Conservation (phyloP, 1,284 basidiomycete genomes). For the Schizopora paradoxa region DNA sequence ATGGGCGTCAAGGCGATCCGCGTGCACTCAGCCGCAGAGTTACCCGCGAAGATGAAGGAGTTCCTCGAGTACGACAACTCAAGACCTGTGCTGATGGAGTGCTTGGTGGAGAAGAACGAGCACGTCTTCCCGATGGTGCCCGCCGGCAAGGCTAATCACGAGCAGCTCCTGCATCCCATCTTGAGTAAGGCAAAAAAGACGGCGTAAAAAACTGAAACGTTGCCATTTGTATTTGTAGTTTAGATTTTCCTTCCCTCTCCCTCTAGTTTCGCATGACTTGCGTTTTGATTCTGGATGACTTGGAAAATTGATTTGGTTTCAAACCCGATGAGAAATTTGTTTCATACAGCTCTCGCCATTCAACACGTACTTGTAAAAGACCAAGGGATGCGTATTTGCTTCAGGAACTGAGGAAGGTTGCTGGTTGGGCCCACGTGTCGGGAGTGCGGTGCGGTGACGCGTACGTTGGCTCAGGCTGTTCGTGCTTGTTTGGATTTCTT, state of each 20-base stretch:
- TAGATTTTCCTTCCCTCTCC: too few relatives aligned
- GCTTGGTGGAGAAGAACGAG: constrained; percentile 80
- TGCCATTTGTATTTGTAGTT: too few relatives aligned
- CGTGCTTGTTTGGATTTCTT: too few relatives aligned
- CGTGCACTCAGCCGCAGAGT: constrained; percentile 65
- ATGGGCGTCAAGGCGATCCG: constrained; percentile 93
- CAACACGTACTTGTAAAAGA: too few relatives aligned
- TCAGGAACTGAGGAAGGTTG: too few relatives aligned
- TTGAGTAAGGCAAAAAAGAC: constrained; percentile 24
- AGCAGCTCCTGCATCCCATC: constrained; percentile 69
- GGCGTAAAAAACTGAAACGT: constrained; percentile 3
- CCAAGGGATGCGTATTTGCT: too few relatives aligned
- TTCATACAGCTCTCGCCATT: too few relatives aligned
- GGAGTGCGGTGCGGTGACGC: too few relatives aligned
- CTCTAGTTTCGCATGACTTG: background rate
- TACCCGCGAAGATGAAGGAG: constrained; percentile 96
- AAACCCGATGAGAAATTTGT: too few relatives aligned
- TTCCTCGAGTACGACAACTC: constrained; percentile 91
- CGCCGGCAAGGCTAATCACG: constrained; percentile 88
- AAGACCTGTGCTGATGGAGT: constrained; percentile 89
- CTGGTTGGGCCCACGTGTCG: too few relatives aligned
- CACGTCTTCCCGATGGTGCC: constrained; percentile 94
- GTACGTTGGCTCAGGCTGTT: too few relatives aligned
- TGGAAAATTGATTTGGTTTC: too few relatives aligned
- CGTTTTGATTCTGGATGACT: constrained; percentile 2